phyloP scores from a whole-genome alignment of 352 stramenopile genomes.

The Pythium aristosporum region DNA sequence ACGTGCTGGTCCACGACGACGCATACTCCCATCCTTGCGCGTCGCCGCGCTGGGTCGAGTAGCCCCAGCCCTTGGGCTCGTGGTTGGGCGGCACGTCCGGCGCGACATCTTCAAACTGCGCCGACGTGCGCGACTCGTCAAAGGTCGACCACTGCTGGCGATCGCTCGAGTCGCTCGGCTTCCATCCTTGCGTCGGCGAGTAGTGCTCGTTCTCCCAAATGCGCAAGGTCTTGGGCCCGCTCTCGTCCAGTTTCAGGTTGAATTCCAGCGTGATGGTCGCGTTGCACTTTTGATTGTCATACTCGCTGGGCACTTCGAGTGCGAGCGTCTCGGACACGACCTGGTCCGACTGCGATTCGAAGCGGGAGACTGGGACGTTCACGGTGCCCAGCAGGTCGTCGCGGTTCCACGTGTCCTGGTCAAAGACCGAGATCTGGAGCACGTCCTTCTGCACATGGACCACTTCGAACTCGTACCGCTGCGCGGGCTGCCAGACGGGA shows the following conservation, averaged over 20 bases:
- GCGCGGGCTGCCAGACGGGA: constrained; percentile 68
- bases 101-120: constrained; percentile 67
- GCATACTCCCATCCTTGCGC: constrained; percentile 74
- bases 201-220: constrained; percentile 76
- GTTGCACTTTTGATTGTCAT: constrained; percentile 34
- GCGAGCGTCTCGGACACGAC: constrained; percentile 49
- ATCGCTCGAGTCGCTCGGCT: constrained; percentile 48
- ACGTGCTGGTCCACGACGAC: constrained; percentile 61
- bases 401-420: constrained; percentile 65
- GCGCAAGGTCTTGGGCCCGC: constrained; percentile 51
- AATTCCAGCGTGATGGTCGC: constrained; percentile 42
- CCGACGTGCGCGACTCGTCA: constrained; percentile 55
- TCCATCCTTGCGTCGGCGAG: constrained; percentile 38
- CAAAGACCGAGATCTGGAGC: constrained; percentile 56
- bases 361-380: constrained; percentile 46
- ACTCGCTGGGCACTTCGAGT: constrained; percentile 45
- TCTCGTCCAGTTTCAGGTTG: constrained; percentile 49
- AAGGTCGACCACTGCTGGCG: constrained; percentile 56
- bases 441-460: constrained; percentile 39
- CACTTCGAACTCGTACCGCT: constrained; percentile 75
- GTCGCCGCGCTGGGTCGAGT: constrained; percentile 63
- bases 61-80: constrained; percentile 61
- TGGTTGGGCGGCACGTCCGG: constrained; percentile 48
- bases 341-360: constrained; percentile 48
- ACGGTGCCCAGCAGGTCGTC: constrained; percentile 66